A percentile compares a stretch with the other conserved stretches of the same genome.
Evolutionary conservation across 371 early-diverging fungal species (phyloP).

Genomic region (Racocetra persica): DNA sequence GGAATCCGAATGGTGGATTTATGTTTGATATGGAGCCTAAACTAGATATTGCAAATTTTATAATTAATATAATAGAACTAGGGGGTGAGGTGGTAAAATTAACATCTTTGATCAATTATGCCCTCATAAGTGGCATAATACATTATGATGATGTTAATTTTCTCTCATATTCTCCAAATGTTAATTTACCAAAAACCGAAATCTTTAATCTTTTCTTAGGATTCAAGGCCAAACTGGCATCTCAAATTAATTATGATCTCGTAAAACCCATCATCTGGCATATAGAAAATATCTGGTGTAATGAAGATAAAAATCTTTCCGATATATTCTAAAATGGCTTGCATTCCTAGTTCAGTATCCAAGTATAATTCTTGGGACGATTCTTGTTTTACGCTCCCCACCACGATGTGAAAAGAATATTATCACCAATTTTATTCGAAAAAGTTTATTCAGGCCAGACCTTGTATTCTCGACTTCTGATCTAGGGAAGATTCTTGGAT

Average conservation of each 20-base stretch:
- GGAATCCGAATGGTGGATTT: neutral
- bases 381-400: no score
- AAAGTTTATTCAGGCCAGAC: neutral
- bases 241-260: constrained; percentile 22
- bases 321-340: no score
- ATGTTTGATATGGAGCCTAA: neutral
- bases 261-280: no score
- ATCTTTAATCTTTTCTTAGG: no score
- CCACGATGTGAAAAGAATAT: constrained; percentile 17
- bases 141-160: constrained; percentile 6
- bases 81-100: constrained; percentile 2
- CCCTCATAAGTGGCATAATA: neutral
- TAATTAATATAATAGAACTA: constrained; percentile 2
- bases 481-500: constrained; percentile 15
- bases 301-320: no score
- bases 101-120: neutral
- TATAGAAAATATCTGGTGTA: no score
- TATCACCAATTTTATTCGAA: constrained; percentile 11
- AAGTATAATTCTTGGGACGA: no score
- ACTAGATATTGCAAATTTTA: neutral
- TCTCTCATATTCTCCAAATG: constrained; percentile 11
- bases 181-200: no score
- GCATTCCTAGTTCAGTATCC: no score
- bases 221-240: constrained; percentile 18
- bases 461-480: neutral